Evolutionary conservation across 1,139 yeast genomes (phyloP).

Genomic region (Nakaseomyces nivariensis): DNA sequence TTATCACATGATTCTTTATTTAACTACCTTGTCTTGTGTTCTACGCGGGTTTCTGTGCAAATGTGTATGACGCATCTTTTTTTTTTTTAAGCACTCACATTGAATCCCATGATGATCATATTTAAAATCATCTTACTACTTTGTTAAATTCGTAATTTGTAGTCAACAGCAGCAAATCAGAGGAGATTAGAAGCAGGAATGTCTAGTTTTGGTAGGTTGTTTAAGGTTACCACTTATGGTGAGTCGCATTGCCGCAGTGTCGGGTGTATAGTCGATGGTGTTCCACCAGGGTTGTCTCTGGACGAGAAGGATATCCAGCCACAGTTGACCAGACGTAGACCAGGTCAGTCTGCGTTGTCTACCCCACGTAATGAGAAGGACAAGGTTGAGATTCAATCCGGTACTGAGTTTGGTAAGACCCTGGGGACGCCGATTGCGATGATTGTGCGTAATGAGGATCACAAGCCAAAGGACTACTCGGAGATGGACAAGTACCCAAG

Average conservation of each 20-base stretch:
- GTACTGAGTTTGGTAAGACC: conserved; percentile 84
- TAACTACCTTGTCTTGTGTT: too few species aligned
- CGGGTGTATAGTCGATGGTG: conserved; percentile 97
- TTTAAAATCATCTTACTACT: too few species aligned
- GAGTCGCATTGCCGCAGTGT: conserved; percentile 98
- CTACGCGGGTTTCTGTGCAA: too few species aligned
- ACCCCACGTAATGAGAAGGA: conserved; percentile 97
- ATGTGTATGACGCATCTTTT: too few species aligned
- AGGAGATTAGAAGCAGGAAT: conserved; percentile 24
- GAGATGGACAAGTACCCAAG: conserved; percentile 94
- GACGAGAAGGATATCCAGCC: conserved; percentile 88
- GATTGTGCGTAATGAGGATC: conserved; percentile 89
- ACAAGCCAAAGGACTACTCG: conserved; percentile 89
- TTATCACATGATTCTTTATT: too few species aligned
- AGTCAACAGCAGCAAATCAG: too few species aligned
- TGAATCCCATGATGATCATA: too few species aligned
- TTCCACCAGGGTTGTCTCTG: conserved; percentile 86
- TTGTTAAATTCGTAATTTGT: too few species aligned
- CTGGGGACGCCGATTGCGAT: conserved; percentile 94
- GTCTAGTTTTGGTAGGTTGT: conserved; percentile 57
- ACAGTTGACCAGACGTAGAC: conserved; percentile 91
- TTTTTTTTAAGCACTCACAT: too few species aligned
- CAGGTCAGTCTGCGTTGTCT: conserved; percentile 86
- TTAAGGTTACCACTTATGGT: conserved; percentile 88
- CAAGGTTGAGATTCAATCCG: conserved; percentile 83